Evolutionary conservation across 192 early-diverging fungal species (phyloP).

Genomic region (Linnemannia elongata): DNA sequence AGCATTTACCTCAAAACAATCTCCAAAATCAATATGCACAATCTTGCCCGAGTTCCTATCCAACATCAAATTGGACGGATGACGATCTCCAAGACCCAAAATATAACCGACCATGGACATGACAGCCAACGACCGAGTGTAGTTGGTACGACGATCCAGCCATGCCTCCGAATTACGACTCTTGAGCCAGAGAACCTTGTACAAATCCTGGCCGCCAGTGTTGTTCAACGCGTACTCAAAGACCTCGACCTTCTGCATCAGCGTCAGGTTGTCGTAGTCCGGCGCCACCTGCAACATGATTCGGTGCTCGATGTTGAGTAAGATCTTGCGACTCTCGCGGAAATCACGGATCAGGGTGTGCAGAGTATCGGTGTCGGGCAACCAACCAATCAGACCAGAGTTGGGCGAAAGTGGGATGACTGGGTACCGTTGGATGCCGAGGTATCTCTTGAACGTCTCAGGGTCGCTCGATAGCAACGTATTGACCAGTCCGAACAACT

Average conservation of each 20-base stretch:
- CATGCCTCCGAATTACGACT: constrained; percentile 96
- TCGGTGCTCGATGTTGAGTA: constrained; percentile 91
- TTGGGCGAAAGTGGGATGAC: constrained; percentile 96
- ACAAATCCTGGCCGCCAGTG: constrained; percentile 93
- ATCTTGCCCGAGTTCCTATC: constrained; percentile 91
- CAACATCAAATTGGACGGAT: constrained; percentile 97
- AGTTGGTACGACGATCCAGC: constrained; percentile 95
- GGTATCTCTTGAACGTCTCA: constrained; percentile 91
- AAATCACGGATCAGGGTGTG: constrained; percentile 89
- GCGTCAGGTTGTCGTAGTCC: constrained; percentile 88
- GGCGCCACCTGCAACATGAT: constrained; percentile 94
- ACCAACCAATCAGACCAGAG: constrained; percentile 95
- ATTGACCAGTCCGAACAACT: constrained; percentile 97
- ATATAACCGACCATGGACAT: constrained; percentile 99
- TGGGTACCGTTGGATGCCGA: constrained; percentile 91
- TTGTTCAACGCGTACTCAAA: constrained; percentile 93
- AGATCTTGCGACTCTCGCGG: constrained; percentile 83
- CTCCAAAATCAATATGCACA: constrained; percentile 98
- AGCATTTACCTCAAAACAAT: constrained; percentile 90
- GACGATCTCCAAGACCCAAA: constrained; percentile 95
- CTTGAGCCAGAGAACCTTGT: constrained; percentile 94
- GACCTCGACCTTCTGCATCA: constrained; percentile 94
- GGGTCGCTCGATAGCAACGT: constrained; percentile 84
- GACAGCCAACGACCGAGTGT: constrained; percentile 93
- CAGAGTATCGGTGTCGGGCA: constrained; percentile 90